These are phyloP conservation scores for Entelexis paramagnoliae DNA, from an alignment of 1,139 yeast genomes.

Conservation along the genomic window DNA sequence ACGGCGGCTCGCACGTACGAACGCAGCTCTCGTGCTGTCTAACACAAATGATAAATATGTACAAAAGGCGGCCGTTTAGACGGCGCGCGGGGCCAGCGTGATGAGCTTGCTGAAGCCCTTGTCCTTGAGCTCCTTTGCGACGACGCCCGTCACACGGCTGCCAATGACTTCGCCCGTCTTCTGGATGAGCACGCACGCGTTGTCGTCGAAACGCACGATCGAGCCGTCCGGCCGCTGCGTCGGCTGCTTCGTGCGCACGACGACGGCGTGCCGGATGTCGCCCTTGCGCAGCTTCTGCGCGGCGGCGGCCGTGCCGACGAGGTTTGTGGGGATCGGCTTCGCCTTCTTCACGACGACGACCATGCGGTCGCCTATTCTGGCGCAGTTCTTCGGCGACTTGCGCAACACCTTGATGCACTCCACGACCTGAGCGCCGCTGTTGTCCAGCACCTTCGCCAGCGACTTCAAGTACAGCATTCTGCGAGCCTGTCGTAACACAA, in stretches of 20 bases:
- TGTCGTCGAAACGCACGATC: constrained; percentile 79
- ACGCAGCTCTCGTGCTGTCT: too few relatives aligned
- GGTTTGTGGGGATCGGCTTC: constrained; percentile 54
- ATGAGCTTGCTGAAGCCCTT: constrained; percentile 79
- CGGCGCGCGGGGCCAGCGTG: constrained; percentile 81
- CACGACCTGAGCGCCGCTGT: constrained; percentile 88
- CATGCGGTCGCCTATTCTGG: constrained; percentile 74
- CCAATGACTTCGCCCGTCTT: constrained; percentile 92
- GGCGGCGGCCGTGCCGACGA: constrained; percentile 31
- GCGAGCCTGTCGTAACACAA: not conserved
- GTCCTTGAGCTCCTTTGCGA: constrained; percentile 82
- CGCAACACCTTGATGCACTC: constrained; percentile 94
- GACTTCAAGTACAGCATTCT: constrained; percentile 78
- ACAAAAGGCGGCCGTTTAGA: constrained; percentile 32
- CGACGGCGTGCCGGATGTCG: constrained; percentile 90
- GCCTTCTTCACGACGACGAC: constrained; percentile 95
- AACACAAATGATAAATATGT: constrained; percentile 4
- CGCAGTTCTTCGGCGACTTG: constrained; percentile 76
- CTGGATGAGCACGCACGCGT: constrained; percentile 90
- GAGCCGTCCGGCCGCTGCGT: constrained; percentile 82
- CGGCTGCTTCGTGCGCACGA: constrained; percentile 86
- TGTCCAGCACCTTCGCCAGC: constrained; percentile 82
- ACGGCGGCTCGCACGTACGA: too few relatives aligned
- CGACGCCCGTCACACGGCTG: constrained; percentile 83
- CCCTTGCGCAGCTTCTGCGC: constrained; percentile 84